phyloP scores from a whole-genome alignment of 768 basidiomycete species.

The Kwoniella mangroviensis region DNA sequence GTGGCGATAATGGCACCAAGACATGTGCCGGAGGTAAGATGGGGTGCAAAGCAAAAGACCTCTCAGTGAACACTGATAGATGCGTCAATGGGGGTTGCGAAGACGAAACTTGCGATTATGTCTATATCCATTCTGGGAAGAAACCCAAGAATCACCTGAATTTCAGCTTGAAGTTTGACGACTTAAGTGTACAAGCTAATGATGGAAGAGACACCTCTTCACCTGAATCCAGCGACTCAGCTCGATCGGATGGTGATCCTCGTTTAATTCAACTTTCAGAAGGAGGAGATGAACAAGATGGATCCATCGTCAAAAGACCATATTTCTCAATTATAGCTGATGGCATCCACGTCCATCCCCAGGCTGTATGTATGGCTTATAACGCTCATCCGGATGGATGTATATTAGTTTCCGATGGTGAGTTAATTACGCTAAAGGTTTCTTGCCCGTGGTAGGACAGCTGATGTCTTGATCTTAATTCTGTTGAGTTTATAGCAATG shows the following conservation, averaged over 20 bases:
- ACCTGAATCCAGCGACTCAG: background rate
- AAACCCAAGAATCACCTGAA: background rate
- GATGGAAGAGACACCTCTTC: background rate
- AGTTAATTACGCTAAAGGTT: constrained; percentile 32
- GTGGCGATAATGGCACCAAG: background rate
- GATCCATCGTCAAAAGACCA: constrained; percentile 65
- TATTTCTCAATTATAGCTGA: constrained; percentile 90
- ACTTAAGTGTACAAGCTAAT: background rate
- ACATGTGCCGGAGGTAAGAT: background rate
- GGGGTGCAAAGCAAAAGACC: background rate
- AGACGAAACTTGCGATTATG: background rate
- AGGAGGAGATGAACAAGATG: background rate
- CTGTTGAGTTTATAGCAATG: background rate
- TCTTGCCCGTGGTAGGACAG: too few relatives aligned
- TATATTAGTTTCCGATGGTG: constrained; percentile 87
- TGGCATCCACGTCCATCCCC: constrained; percentile 87
- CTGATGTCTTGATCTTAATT: background rate
- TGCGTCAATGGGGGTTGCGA: background rate
- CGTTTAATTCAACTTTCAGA: too few relatives aligned
- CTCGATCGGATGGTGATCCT: background rate
- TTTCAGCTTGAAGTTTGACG: background rate
- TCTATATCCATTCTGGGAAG: background rate
- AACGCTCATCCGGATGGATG: constrained; percentile 81
- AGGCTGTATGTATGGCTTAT: constrained; percentile 86
- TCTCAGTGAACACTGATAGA: background rate